phyloP scores from a whole-genome alignment of 306 rosid genomes.

The Lathyrus oleraceus region DNA sequence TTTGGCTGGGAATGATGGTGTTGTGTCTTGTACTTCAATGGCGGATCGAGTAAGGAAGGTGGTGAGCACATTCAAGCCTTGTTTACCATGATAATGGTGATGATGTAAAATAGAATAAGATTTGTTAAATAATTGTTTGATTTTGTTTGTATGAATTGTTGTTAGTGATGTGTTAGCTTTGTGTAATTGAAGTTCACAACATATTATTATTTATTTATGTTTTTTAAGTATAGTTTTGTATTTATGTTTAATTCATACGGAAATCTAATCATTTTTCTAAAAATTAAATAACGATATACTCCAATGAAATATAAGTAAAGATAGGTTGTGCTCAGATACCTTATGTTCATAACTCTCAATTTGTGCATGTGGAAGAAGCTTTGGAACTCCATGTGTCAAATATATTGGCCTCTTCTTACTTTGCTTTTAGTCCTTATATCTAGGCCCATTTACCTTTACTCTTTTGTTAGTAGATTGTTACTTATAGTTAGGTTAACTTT shows the following conservation, averaged over 20 bases:
- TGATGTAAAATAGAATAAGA: neutral
- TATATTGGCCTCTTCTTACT: too few species aligned
- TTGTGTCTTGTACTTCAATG: slow-evolving; percentile 52
- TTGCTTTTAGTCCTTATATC: too few species aligned
- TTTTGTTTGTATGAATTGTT: slow-evolving; percentile 1
- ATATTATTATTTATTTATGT: neutral
- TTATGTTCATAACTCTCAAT: neutral
- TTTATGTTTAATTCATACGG: neutral
- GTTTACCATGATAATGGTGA: slow-evolving; percentile 28
- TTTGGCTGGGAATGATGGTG: slow-evolving; percentile 91
- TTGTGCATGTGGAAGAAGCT: too few species aligned
- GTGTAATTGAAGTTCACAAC: neutral
- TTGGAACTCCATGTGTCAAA: too few species aligned
- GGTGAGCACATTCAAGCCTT: slow-evolving; percentile 50
- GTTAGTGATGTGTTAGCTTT: neutral
- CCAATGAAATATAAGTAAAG: too few species aligned
- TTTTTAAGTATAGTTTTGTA: neutral
- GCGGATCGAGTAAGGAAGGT: slow-evolving; percentile 51
- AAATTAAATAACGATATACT: neutral
- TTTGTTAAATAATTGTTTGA: slow-evolving; percentile 32
- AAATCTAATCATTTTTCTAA: neutral
- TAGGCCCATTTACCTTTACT: too few species aligned
- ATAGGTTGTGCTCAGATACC: too few species aligned
- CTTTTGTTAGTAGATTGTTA: too few species aligned
- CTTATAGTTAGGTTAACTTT: too few species aligned